A percentile compares a stretch with the other conserved stretches of the same genome.
phyloP scores from a whole-genome alignment of 257 asterid genomes.

The Eucommia ulmoides region DNA sequence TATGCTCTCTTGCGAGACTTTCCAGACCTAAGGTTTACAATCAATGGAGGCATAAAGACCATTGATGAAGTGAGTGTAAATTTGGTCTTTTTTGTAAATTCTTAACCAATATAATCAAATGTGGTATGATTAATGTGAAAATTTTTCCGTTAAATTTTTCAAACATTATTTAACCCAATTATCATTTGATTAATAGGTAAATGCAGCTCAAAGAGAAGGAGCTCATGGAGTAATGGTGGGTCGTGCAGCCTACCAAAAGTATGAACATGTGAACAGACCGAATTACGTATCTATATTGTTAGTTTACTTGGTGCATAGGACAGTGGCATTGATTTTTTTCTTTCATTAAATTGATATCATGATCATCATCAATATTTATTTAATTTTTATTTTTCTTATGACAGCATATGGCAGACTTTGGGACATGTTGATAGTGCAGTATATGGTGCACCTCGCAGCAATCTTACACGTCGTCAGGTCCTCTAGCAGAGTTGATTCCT shows the following conservation, averaged over 20 bases:
- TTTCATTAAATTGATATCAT: no score
- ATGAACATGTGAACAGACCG: no score
- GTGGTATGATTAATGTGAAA: background rate
- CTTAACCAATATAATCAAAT: no score
- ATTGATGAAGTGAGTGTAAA: conserved; percentile 55
- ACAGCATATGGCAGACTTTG: conserved; percentile 82
- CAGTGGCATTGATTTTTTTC: no score
- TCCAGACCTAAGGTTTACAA: conserved; percentile 80
- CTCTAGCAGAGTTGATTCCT: conserved; percentile 6
- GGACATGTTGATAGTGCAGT: conserved; percentile 74
- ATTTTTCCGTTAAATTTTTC: background rate
- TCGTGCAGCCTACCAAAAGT: conserved; percentile 79
- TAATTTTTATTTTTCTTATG: no score
- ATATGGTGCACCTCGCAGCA: conserved; percentile 60
- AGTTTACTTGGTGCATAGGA: no score
- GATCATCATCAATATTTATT: no score
- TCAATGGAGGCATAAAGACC: conserved; percentile 90
- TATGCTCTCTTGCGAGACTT: conserved; percentile 96
- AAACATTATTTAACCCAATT: background rate
- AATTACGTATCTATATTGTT: no score
- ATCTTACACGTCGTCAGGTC: conserved; percentile 80
- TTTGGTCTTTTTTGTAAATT: conserved; percentile 3
- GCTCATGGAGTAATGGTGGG: conserved; percentile 97
- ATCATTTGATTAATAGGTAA: conserved; percentile 30
- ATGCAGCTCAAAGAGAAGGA: conserved; percentile 72